Base-by-base conservation (phyloP, 2,329 filamentous ascomycete species). In the Aureobasidium subglaciale region DNA sequence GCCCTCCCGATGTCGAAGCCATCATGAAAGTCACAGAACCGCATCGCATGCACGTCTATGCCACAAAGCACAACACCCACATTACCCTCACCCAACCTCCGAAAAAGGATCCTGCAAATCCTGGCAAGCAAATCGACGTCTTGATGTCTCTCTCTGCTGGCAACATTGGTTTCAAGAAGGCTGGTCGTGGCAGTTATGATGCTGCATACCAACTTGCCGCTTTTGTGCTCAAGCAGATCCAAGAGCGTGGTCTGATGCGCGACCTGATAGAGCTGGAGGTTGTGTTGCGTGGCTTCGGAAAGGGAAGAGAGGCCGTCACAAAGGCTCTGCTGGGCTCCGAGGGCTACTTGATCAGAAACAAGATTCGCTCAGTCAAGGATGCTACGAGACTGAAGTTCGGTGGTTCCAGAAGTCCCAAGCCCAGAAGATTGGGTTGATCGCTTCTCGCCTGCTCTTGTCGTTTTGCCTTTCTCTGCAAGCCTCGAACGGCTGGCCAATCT, bases 51-150 rank as follows among this genome's bases (percentile, higher is more conserved):
- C 89, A 96, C 75, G 78, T 99, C 69, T 92, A 84, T 73, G 76
- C 87, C 25, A 86, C 88, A 70, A 95, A 90, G 75, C 93, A 96
- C 81, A 99, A 99, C 76, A 93, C 89, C 18, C 90, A 97, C 72
- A 81, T 99, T 65, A 96, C 91, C 1, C 82, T 96, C 62, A 89
- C 90, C 20, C 85, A 86, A 65, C 91, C 93, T 25, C 55, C 64
- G 5, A 56, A 54, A 38, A 65, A 63, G 4, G 63, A 62, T 15
- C 58, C 65, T 8, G 62, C 57, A 11, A 63, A 66, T 85, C 90
- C 69, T 80, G 86, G 64, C 34, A 62, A 67, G 58, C 60, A 64
- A 57, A 59, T 67, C 45, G 82, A 89, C 61, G 82, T 89, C 25
- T 81, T 97, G 61, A 78, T 99, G 61, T 90, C 86, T 11, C 72